Evolutionary conservation across 2,329 filamentous ascomycete species (phyloP).

Genomic region (Fusarium euwallaceae): DNA sequence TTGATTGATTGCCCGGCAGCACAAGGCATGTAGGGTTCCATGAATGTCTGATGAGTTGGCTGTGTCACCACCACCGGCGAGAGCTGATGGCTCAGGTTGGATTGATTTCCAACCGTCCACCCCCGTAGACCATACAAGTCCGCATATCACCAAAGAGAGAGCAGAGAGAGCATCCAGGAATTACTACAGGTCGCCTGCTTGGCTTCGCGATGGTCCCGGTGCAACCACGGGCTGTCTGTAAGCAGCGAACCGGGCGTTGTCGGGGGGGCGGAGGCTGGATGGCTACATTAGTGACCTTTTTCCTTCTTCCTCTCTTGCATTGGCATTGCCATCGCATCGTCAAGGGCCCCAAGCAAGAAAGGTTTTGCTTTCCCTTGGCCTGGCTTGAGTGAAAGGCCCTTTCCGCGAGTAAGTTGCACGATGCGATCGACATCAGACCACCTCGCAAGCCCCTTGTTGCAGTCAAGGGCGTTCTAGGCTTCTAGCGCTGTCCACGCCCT

Average conservation of each 20-base stretch:
- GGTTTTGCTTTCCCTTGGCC: conserved; percentile 4
- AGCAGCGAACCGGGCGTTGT: conserved; percentile 27
- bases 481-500: conserved; percentile 28
- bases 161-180: conserved; percentile 11
- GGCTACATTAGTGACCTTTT: conserved; percentile 24
- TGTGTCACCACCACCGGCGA: conserved; percentile 37
- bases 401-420: conserved; percentile 40
- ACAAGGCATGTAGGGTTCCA: conserved; percentile 27
- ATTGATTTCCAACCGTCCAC: neutral
- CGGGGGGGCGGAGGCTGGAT: conserved; percentile 25
- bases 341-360: neutral
- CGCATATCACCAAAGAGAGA: conserved; percentile 20
- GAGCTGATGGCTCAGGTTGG: conserved; percentile 7
- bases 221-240: conserved; percentile 18
- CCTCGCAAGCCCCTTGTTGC: conserved; percentile 41
- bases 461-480: conserved; percentile 41
- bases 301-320: neutral
- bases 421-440: conserved; percentile 47
- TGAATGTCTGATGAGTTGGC: conserved; percentile 45
- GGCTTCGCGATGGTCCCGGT: conserved; percentile 1
- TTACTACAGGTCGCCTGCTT: conserved; percentile 6
- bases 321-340: neutral
- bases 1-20: conserved; percentile 10
- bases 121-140: conserved; percentile 22
- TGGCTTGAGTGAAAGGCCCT: conserved; percentile 1